Evolutionary conservation across 31 red algal genomes (phyloP).

Genomic region (Asparagopsis taxiformis): DNA sequence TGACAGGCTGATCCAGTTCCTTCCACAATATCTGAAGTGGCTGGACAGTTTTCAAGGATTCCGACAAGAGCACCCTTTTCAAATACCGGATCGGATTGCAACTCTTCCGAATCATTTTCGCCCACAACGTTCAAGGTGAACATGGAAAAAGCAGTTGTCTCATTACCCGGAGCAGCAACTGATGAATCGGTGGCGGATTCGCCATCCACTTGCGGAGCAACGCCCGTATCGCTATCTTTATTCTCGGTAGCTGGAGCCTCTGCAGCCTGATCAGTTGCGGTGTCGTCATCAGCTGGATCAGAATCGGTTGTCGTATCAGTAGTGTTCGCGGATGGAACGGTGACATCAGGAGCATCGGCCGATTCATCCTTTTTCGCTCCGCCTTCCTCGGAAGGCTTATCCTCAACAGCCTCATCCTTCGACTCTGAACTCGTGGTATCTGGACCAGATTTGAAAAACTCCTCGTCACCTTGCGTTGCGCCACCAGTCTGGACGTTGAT

Average conservation of each 20-base stretch:
- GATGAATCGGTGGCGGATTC: no score
- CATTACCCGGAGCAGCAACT: no score
- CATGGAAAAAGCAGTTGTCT: slow-evolving; percentile 32
- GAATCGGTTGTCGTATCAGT: neutral
- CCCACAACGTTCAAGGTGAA: slow-evolving; percentile 33
- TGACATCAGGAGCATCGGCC: no score
- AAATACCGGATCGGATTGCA: slow-evolving; percentile 25
- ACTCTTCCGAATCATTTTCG: slow-evolving; percentile 24
- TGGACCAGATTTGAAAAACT: no score
- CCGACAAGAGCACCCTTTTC: slow-evolving; percentile 48
- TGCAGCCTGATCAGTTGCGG: neutral
- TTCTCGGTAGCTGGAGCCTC: neutral
- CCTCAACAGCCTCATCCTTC: no score
- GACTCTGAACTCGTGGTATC: no score
- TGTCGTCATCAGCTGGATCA: neutral
- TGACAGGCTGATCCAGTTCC: slow-evolving; percentile 26
- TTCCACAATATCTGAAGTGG: slow-evolving; percentile 24
- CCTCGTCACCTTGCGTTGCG: neutral
- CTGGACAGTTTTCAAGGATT: slow-evolving; percentile 30
- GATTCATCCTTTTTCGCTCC: no score
- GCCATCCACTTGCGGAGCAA: no score
- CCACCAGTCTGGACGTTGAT: neutral
- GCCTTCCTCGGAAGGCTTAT: no score
- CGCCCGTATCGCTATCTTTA: neutral
- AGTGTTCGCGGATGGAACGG: no score